phyloP scores from a whole-genome alignment of 768 basidiomycete species.

The Cystofilobasidium capitatum region DNA sequence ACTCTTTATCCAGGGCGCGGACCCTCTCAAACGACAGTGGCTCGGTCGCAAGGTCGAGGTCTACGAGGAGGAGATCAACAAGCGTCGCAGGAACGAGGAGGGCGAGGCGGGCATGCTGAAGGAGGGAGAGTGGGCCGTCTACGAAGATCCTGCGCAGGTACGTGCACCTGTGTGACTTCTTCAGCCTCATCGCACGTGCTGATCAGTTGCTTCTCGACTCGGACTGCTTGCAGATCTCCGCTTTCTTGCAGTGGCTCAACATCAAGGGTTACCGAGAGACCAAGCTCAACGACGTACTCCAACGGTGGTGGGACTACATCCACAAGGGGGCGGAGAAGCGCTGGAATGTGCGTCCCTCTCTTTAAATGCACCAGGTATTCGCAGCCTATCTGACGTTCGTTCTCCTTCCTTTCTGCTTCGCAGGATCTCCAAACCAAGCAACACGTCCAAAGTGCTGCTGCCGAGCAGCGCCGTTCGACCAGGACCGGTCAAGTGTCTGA shows the following conservation, averaged over 20 bases:
- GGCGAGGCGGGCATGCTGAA: constrained; percentile 63
- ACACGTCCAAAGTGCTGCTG: background rate
- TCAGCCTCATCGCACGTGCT: background rate
- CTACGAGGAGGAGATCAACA: constrained; percentile 50
- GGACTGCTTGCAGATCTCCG: constrained; percentile 53
- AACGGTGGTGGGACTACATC: constrained; percentile 77
- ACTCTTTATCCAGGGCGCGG: constrained; percentile 86
- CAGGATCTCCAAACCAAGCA: background rate
- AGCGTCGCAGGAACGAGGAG: constrained; percentile 64
- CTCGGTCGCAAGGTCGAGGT: constrained; percentile 44
- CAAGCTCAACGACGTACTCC: constrained; percentile 62
- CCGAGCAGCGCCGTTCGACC: constrained; percentile 3
- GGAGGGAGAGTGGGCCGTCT: constrained; percentile 81
- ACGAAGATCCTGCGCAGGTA: constrained; percentile 79
- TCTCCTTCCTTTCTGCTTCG: background rate
- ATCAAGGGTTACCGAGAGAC: constrained; percentile 81
- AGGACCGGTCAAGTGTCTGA: background rate
- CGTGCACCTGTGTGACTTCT: background rate
- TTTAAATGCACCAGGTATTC: too few species aligned
- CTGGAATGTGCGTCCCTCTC: constrained; percentile 50
- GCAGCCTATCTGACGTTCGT: background rate
- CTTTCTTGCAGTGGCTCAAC: constrained; percentile 81
- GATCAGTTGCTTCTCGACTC: background rate
- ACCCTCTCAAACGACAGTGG: constrained; percentile 66
- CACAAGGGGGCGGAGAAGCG: constrained; percentile 69